Conservation (phyloP, 2,329 filamentous ascomycete genomes). For the Xylaria sp. region DNA sequence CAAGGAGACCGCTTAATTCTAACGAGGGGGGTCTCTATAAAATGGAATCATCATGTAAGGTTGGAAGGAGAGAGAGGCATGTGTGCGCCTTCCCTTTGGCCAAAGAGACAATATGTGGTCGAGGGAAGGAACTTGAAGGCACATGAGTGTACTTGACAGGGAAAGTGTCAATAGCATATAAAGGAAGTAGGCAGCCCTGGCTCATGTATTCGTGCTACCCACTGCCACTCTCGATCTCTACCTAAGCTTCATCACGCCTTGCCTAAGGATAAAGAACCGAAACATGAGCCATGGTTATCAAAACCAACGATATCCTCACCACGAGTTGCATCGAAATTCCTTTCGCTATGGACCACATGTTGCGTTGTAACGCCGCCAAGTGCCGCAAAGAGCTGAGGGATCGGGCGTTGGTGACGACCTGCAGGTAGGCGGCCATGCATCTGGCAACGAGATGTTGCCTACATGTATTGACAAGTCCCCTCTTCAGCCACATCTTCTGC, state of each 20-base stretch:
- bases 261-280: not conserved
- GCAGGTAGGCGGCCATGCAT: slow-evolving; percentile 59
- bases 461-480: not conserved
- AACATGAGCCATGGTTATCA: slow-evolving; percentile 16
- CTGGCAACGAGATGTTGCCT: not conserved
- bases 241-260: not conserved
- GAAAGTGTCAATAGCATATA: too few relatives aligned
- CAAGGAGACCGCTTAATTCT: too few relatives aligned
- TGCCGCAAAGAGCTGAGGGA: slow-evolving; percentile 72
- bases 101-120: too few relatives aligned
- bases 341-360: slow-evolving; percentile 67
- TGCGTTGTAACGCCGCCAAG: slow-evolving; percentile 80
- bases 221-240: too few relatives aligned
- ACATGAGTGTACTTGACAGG: too few relatives aligned
- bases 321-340: not conserved
- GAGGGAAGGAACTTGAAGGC: too few relatives aligned
- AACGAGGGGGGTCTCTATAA: too few relatives aligned
- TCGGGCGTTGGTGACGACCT: slow-evolving; percentile 83
- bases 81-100: too few relatives aligned
- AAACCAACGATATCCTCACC: slow-evolving; percentile 5
- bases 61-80: too few relatives aligned
- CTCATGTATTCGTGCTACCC: too few relatives aligned
- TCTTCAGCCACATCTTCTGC: slow-evolving; percentile 80
- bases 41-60: too few relatives aligned
- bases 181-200: too few relatives aligned